Evolutionary conservation across 2,329 filamentous ascomycete species (phyloP), one percentile per base, ranked within the genome.

Genomic region (Coniochaeta sp.): DNA sequence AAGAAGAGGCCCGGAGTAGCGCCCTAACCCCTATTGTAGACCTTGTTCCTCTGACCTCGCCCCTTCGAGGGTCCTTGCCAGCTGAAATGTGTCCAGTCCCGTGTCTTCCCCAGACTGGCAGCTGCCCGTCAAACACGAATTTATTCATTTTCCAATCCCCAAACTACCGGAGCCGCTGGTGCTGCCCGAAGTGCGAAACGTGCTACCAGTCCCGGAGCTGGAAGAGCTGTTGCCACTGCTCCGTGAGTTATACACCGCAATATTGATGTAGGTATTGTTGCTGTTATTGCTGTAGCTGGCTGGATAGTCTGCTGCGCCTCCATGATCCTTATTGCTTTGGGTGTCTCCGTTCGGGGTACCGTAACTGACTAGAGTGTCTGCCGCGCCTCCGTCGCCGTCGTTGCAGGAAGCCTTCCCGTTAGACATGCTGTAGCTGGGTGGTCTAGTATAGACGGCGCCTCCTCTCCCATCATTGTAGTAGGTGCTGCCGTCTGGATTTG

Each of bases 401-500:
- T 14, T 14, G 34, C 34, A 3, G 8, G 7, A 14, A 12, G 34
- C 12, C 7, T 40, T n/a, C 16, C 38, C 38, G 38, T n/a, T 3
- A 9, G 38, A 9, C 6, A 3, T 9, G 38, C 16, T 11, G 38
- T 4, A n/a, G 38, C 3, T 11, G 16, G 38, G 16, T n/a, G 38
- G 73, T 11, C 84, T 66, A 19, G 83, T 90, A 73, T 90, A 90
- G 19, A 73, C 84, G 26, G 83, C 81, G 57, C 73, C 68, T 6
- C 87, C 87, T 12, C 70, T 69, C 52, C 86, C 85, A 65, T 79
- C 72, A 72, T 89, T 88, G 78, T 89, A 75, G 75, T 90, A 90
- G 43, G 83, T 87, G 68, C 83, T 88, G 16, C 86, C 85, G 64
- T 88, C 81, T 54, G 85, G 74, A 74, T 90, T 90, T 69, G 81